Evolutionary conservation across 768 basidiomycete genomes (phyloP).

Genomic region (Leccinum rimulosum): DNA sequence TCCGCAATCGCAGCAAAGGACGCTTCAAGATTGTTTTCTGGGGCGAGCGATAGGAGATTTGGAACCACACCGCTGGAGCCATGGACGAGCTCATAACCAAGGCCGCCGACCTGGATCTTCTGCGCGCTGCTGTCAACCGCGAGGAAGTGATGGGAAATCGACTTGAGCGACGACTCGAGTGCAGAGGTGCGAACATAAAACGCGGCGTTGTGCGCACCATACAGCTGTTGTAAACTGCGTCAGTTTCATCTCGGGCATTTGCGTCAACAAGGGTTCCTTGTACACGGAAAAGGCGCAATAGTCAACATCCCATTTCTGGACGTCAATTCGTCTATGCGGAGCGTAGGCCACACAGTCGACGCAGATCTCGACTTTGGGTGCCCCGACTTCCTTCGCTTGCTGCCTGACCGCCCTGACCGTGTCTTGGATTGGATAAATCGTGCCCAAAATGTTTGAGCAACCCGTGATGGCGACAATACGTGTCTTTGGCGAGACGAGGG

Average conservation of each 20-base stretch:
- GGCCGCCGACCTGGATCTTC: slow-evolving; percentile 73
- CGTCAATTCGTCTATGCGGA: slow-evolving; percentile 69
- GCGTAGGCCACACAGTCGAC: slow-evolving; percentile 81
- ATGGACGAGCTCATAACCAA: slow-evolving; percentile 71
- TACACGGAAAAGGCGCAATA: slow-evolving; percentile 71
- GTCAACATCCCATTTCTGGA: slow-evolving; percentile 75
- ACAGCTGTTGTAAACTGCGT: slow-evolving; percentile 45
- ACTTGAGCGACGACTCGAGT: slow-evolving; percentile 50
- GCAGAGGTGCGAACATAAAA: slow-evolving; percentile 55
- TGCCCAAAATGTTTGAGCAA: slow-evolving; percentile 75
- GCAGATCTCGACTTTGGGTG: slow-evolving; percentile 59
- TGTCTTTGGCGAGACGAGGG: slow-evolving; percentile 62
- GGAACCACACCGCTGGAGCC: slow-evolving; percentile 55
- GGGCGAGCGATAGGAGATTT: slow-evolving; percentile 62
- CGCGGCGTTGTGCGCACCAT: slow-evolving; percentile 69
- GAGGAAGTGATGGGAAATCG: slow-evolving; percentile 73
- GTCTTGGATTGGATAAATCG: slow-evolving; percentile 58
- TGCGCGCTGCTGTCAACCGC: slow-evolving; percentile 41
- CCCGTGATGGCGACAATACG: slow-evolving; percentile 73
- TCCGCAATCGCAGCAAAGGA: slow-evolving; percentile 56
- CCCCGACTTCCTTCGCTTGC: slow-evolving; percentile 50
- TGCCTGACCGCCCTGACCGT: slow-evolving; percentile 50
- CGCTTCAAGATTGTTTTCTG: slow-evolving; percentile 43
- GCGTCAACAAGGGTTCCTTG: slow-evolving; percentile 47
- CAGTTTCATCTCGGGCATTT: background rate